Evolutionary conservation across 1,284 basidiomycete species (phyloP).

Genomic region (Rhizoctonia solani): DNA sequence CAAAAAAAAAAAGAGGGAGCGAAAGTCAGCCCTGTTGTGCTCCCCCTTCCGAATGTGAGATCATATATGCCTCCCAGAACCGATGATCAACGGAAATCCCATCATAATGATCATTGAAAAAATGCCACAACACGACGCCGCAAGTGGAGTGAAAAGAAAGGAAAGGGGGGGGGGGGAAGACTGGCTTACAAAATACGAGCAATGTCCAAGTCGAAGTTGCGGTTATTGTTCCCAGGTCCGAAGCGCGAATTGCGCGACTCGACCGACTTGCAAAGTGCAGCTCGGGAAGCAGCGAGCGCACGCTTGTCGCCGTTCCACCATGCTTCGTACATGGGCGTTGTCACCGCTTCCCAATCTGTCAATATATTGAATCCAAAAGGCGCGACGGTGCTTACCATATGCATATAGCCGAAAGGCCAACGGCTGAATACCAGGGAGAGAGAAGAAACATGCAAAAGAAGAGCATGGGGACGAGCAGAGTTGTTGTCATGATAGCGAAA

Average conservation of each 20-base stretch:
- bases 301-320: conserved; percentile 32
- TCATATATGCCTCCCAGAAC: neutral
- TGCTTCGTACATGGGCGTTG: conserved; percentile 30
- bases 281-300: conserved; percentile 22
- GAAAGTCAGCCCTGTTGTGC: too few relatives aligned
- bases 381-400: conserved; percentile 22
- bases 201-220: conserved; percentile 24
- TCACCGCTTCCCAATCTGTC: neutral
- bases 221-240: conserved; percentile 29
- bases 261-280: conserved; percentile 27
- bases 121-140: neutral
- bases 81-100: conserved; percentile 28
- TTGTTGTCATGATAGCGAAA: conserved; percentile 17
- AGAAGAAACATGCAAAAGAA: conserved; percentile 23
- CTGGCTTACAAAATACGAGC: conserved; percentile 18
- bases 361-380: neutral
- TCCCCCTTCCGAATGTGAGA: too few relatives aligned
- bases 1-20: too few relatives aligned
- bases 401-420: conserved; percentile 24
- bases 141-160: too few relatives aligned
- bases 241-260: conserved; percentile 17
- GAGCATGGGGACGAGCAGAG: conserved; percentile 19
- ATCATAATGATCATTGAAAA: conserved; percentile 6
- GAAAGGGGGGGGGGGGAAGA: too few relatives aligned
- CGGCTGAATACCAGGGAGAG: neutral